Percentiles rank a stretch among this genome's conserved stretches.
These are phyloP conservation scores for Penicillium decumbens DNA, from an alignment of 2,329 filamentous ascomycete genomes.

Conservation along the genomic window DNA sequence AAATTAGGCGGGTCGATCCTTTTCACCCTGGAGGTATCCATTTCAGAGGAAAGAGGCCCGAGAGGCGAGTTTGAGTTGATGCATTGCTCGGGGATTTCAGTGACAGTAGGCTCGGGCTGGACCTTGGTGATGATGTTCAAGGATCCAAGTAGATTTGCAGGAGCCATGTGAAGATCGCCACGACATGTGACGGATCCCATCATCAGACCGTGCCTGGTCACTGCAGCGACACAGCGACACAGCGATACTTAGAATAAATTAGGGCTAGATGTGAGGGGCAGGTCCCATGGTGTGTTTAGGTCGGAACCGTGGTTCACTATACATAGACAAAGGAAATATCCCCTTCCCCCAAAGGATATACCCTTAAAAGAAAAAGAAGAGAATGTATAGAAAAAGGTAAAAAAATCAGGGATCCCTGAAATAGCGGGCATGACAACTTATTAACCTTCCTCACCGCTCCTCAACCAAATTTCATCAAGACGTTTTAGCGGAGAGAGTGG, in stretches of 20 bases:
- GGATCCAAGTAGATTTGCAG: slow-evolving; percentile 1
- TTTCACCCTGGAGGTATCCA: slow-evolving; percentile 16
- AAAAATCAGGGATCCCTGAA: background rate
- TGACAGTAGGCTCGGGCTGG: slow-evolving; percentile 9
- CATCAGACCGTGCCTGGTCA: background rate
- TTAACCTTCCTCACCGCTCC: slow-evolving; percentile 14
- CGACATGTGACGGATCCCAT: slow-evolving; percentile 31
- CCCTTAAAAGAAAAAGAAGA: background rate
- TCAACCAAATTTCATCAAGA: background rate
- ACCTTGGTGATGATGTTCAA: slow-evolving; percentile 12
- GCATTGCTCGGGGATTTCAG: slow-evolving; percentile 14
- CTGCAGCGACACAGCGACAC: background rate
- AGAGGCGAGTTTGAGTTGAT: background rate
- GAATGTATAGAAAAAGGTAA: slow-evolving; percentile 1
- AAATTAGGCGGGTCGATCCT: slow-evolving; percentile 12
- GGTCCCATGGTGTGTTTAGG: slow-evolving; percentile 5
- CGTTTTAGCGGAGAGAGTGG: slow-evolving; percentile 1
- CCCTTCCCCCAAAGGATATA: background rate
- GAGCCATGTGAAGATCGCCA: slow-evolving; percentile 18
- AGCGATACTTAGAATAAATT: slow-evolving; percentile 12
- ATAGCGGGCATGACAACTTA: background rate
- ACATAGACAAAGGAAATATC: background rate
- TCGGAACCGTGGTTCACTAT: background rate
- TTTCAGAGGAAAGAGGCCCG: slow-evolving; percentile 11
- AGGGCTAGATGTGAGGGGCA: slow-evolving; percentile 16